A percentile compares a stretch with the other conserved stretches of the same genome.
Conservation (phyloP, 768 basidiomycete species). For the Dacryopinax primogenitus region DNA sequence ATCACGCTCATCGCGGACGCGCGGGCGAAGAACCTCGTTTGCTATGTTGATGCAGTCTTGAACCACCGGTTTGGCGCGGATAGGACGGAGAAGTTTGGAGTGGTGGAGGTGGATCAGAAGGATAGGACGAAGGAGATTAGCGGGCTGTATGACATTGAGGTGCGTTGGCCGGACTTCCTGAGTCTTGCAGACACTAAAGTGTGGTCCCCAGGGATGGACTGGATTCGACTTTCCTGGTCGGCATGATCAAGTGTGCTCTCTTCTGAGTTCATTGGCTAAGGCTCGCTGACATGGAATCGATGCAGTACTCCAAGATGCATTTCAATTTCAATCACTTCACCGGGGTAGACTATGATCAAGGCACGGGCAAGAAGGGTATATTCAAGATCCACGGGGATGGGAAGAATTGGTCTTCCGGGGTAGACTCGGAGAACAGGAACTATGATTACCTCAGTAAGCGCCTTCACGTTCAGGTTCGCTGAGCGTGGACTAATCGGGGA, state of each 20-base stretch:
- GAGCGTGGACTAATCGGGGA: too few relatives aligned
- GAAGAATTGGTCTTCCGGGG: constrained; percentile 69
- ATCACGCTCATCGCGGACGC: constrained; percentile 57
- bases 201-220: constrained; percentile 58
- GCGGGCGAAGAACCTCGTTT: constrained; percentile 51
- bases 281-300: not conserved
- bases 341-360: constrained; percentile 75
- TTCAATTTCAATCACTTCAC: constrained; percentile 75
- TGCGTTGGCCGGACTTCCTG: constrained; percentile 22
- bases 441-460: constrained; percentile 25
- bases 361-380: constrained; percentile 46
- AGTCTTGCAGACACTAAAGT: not conserved
- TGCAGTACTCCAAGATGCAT: constrained; percentile 48
- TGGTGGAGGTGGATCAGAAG: constrained; percentile 53
- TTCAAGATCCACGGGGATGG: constrained; percentile 56
- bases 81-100: constrained; percentile 51
- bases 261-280: not conserved
- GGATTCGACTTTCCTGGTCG: constrained; percentile 72
- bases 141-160: constrained; percentile 52
- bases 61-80: constrained; percentile 86
- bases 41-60: constrained; percentile 77
- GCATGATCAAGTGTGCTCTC: constrained; percentile 34
- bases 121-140: constrained; percentile 54
- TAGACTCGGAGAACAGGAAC: constrained; percentile 76
- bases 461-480: too few relatives aligned